These are phyloP conservation scores for Oryza officinalis DNA, from an alignment of 176 grass and related monocot genomes.

Conservation along the genomic window DNA sequence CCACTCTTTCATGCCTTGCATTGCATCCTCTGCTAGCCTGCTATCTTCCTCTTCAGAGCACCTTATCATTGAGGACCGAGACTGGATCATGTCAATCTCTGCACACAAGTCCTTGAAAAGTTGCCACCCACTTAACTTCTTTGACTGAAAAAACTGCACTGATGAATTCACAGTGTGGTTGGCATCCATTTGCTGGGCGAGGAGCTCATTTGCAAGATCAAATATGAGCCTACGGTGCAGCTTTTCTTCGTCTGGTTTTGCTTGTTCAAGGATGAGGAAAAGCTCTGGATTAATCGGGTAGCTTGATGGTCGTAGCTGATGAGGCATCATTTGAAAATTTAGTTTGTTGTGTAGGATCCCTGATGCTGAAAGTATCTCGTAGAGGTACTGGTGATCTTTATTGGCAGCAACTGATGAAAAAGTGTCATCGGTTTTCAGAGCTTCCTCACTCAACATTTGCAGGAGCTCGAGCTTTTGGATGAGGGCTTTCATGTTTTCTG, in stretches of 20 bases:
- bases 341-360: conserved; percentile 51
- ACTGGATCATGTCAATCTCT: conserved; percentile 49
- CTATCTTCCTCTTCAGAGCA: conserved; percentile 40
- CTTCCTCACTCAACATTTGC: conserved; percentile 49
- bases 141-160: conserved; percentile 25
- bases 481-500: conserved; percentile 52
- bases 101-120: conserved; percentile 60
- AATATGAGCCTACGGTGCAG: conserved; percentile 65
- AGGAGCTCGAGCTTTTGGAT: conserved; percentile 58
- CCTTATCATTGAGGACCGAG: conserved; percentile 23
- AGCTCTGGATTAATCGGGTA: conserved; percentile 55
- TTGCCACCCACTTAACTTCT: conserved; percentile 37
- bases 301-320: conserved; percentile 8
- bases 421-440: conserved; percentile 6
- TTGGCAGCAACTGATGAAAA: conserved; percentile 28
- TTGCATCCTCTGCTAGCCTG: conserved; percentile 31
- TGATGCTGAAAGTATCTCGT: conserved; percentile 58
- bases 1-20: conserved; percentile 54
- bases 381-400: conserved; percentile 58
- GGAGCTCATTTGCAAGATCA: conserved; percentile 61
- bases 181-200: conserved; percentile 49
- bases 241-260: conserved; percentile 42
- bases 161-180: background rate
- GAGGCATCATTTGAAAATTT: background rate
- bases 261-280: conserved; percentile 66